phyloP scores from a whole-genome alignment of 2,329 filamentous ascomycete species.

The Trichoderma sp. region DNA sequence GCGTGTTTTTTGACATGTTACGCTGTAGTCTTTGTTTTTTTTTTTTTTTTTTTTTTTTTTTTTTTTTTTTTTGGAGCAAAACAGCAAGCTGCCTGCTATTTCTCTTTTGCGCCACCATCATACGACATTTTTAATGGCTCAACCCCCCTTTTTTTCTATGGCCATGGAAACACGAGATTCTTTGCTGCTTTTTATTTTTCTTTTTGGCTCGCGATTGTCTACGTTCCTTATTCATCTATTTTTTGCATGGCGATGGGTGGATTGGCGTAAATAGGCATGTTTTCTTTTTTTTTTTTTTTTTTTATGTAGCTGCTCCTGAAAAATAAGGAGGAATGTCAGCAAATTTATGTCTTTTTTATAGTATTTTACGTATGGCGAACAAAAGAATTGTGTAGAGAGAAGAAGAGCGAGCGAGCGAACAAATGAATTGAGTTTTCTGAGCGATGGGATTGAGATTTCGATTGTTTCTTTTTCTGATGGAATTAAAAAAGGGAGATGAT shows the following conservation, averaged over 20 bases:
- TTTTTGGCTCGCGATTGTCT: conserved; percentile 7
- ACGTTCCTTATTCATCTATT: background rate
- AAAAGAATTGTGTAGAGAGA: background rate
- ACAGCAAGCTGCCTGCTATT: background rate
- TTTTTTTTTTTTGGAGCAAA: background rate
- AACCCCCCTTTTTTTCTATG: background rate
- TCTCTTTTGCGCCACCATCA: background rate
- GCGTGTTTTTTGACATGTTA: background rate
- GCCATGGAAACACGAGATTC: background rate
- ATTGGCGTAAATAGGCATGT: conserved; percentile 8
- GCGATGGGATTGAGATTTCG: background rate
- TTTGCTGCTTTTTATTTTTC: background rate
- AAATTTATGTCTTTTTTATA: background rate
- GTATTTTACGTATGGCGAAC: background rate
- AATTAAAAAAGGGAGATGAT: background rate
- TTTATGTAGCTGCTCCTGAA: background rate
- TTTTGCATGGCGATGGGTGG: conserved; percentile 19
- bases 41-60: too few relatives aligned
- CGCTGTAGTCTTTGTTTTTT: too few relatives aligned
- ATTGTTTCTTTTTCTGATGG: background rate
- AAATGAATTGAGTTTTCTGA: background rate
- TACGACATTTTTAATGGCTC: conserved; percentile 26
- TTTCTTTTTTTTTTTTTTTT: background rate
- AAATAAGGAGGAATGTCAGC: conserved; percentile 7
- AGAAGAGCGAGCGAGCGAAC: background rate